phyloP scores from a whole-genome alignment of 257 asterid species.

The Echites panduratus region DNA sequence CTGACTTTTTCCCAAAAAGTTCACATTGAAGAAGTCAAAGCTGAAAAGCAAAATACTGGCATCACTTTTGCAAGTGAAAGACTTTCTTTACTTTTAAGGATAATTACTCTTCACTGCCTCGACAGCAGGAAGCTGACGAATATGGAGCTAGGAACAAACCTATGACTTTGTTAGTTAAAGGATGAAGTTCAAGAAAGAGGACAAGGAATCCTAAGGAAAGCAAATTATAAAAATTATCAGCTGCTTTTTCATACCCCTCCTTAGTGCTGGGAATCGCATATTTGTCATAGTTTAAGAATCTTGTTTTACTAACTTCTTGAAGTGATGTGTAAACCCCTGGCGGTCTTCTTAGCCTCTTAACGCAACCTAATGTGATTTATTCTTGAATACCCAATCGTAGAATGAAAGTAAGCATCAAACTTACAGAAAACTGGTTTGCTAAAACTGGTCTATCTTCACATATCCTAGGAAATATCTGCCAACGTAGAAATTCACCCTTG shows the following conservation, averaged over 20 bases:
- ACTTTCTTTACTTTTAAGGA: neutral
- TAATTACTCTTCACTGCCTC: neutral
- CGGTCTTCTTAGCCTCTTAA: neutral
- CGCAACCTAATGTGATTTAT: too few species aligned
- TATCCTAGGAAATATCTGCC: slow-evolving; percentile 86
- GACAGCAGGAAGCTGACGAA: neutral
- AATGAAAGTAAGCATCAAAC: slow-evolving; percentile 23
- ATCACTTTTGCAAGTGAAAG: neutral
- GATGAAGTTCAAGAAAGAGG: neutral
- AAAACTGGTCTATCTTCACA: slow-evolving; percentile 87
- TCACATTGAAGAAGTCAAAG: neutral
- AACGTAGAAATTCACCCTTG: slow-evolving; percentile 89
- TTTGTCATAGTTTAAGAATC: neutral
- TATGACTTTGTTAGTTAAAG: neutral
- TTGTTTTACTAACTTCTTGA: neutral
- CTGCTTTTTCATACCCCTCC: neutral
- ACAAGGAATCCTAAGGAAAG: neutral
- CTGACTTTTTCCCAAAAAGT: neutral
- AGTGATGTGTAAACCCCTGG: neutral
- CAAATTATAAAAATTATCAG: neutral
- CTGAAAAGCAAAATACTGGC: neutral
- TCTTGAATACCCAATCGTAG: neutral
- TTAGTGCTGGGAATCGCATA: neutral
- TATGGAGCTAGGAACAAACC: neutral
- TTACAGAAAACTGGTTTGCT: slow-evolving; percentile 94